A percentile compares a stretch with the other conserved stretches of the same genome.
Evolutionary conservation across 1,284 basidiomycete genomes (phyloP).

Genomic region (Cystobasidiaceae sp.): DNA sequence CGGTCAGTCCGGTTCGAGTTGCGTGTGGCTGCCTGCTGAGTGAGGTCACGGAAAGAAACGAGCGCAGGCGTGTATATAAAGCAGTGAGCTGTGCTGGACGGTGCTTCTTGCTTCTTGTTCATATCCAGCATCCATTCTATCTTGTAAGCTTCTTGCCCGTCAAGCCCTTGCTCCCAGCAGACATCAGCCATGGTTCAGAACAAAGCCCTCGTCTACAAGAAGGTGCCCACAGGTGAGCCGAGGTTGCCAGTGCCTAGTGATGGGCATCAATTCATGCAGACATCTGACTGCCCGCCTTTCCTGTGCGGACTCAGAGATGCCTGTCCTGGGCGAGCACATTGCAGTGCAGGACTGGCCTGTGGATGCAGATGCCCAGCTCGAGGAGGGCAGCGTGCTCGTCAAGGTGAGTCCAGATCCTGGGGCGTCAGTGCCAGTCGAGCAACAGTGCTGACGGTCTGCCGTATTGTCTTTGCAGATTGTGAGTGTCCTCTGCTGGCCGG

Average conservation of each 20-base stretch:
- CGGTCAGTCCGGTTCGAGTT: too few relatives aligned
- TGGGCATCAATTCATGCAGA: too few relatives aligned
- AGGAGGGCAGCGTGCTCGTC: constrained; percentile 55
- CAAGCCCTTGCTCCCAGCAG: neutral
- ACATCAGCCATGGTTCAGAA: constrained; percentile 32
- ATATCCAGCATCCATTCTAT: neutral
- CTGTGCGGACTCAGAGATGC: constrained; percentile 1
- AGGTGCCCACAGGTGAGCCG: constrained; percentile 40
- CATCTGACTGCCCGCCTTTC: neutral
- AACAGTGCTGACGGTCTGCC: too few relatives aligned
- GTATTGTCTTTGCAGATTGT: neutral
- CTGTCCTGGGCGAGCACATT: constrained; percentile 40
- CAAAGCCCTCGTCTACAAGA: constrained; percentile 46
- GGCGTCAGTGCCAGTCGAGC: too few relatives aligned
- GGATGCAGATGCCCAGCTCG: constrained; percentile 53
- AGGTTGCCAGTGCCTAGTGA: too few relatives aligned
- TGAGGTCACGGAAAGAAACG: too few relatives aligned
- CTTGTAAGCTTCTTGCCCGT: neutral
- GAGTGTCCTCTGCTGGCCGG: too few relatives aligned
- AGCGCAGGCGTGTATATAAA: too few relatives aligned
- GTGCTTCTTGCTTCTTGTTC: too few relatives aligned
- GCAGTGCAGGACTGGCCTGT: constrained; percentile 53
- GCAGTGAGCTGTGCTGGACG: too few relatives aligned
- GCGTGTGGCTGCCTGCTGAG: too few relatives aligned
- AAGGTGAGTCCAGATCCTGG: constrained; percentile 53